A percentile compares a stretch with the other conserved stretches of the same genome.
Conservation (phyloP, 805 yeast genomes). For the Metschnikowia vanudenii region DNA sequence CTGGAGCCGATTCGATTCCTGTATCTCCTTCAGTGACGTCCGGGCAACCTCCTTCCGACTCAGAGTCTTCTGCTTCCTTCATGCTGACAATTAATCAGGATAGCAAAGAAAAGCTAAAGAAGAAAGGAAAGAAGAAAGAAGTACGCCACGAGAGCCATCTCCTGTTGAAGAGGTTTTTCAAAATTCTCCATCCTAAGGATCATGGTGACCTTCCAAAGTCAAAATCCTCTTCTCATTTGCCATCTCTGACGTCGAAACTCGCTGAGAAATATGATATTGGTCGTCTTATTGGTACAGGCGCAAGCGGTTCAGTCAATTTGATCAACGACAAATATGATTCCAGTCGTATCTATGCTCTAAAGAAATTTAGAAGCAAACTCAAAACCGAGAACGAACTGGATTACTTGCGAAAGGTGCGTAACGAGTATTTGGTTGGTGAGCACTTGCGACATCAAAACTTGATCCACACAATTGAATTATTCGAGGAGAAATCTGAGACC, state of each 20-base stretch:
- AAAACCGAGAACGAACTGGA: constrained; percentile 62
- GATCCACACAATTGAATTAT: constrained; percentile 75
- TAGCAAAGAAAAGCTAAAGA: constrained; percentile 2
- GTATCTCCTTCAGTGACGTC: constrained; percentile 5
- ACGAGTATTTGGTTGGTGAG: constrained; percentile 82
- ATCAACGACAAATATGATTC: constrained; percentile 60
- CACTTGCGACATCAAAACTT: constrained; percentile 71
- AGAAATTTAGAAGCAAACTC: constrained; percentile 72
- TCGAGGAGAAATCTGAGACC: constrained; percentile 48
- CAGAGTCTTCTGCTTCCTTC: constrained; percentile 11
- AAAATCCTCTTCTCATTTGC: constrained; percentile 9
- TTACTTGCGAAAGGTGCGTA: constrained; percentile 73
- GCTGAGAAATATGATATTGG: constrained; percentile 68
- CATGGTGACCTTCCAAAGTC: constrained; percentile 11
- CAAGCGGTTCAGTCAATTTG: constrained; percentile 89
- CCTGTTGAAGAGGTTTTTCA: constrained; percentile 50
- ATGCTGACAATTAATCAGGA: constrained; percentile 6
- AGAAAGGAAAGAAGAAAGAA: constrained; percentile 8
- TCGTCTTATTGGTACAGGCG: constrained; percentile 81
- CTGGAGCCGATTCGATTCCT: constrained; percentile 5
- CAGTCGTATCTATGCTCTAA: constrained; percentile 70
- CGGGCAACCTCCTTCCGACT: constrained; percentile 8
- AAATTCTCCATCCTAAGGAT: constrained; percentile 39
- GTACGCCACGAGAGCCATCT: constrained; percentile 21
- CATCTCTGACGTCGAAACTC: constrained; percentile 22